Conservation (phyloP, 202 grass and related monocot genomes). For the Cymbopogon flexuosus region DNA sequence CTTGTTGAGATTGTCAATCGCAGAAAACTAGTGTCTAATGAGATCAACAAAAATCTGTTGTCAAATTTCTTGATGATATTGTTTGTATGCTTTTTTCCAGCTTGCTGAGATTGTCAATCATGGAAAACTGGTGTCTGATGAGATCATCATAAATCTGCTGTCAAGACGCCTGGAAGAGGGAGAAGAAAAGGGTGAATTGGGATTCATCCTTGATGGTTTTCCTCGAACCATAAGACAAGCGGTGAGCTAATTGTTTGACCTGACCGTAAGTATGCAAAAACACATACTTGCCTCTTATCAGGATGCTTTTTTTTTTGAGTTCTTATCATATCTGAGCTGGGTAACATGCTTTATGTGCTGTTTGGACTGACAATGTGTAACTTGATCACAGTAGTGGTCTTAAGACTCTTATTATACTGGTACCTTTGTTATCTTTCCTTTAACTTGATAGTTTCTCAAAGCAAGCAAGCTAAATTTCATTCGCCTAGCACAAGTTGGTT, state of each 20-base stretch:
- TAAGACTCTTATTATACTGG: background rate
- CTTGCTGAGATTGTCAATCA: constrained; percentile 81
- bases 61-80: background rate
- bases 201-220: constrained; percentile 96
- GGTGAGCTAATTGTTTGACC: constrained; percentile 69
- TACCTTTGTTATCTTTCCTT: background rate
- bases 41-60: background rate
- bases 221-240: constrained; percentile 91
- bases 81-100: constrained; percentile 36
- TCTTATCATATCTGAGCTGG: background rate
- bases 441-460: background rate
- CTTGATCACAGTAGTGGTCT: background rate
- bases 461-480: background rate
- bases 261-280: constrained; percentile 43
- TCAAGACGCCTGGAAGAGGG: constrained; percentile 76
- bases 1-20: constrained; percentile 71
- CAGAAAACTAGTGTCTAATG: constrained; percentile 72
- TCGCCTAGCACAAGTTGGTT: background rate
- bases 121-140: constrained; percentile 85
- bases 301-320: background rate
- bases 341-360: background rate
- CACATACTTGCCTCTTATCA: constrained; percentile 10
- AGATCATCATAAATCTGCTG: constrained; percentile 82
- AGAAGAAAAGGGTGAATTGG: constrained; percentile 67
- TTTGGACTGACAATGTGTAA: background rate